Percentiles rank a stretch among this genome's conserved stretches.
These are phyloP conservation scores for Gigaspora rosea DNA, from an alignment of 192 early-diverging fungal genomes.

Conservation along the genomic window DNA sequence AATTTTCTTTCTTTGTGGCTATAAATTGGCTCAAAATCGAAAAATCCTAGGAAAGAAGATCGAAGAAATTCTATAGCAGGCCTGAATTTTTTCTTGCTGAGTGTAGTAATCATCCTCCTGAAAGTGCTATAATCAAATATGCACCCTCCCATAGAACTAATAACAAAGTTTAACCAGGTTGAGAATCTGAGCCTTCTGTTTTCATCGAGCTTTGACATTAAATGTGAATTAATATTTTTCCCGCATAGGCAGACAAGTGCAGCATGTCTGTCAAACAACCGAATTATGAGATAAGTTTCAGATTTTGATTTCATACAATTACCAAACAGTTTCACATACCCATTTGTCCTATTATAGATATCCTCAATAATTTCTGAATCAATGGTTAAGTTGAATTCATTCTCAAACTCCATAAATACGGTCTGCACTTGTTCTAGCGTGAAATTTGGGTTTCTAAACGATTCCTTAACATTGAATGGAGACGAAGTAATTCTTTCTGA, in stretches of 20 bases:
- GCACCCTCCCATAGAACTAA: neutral
- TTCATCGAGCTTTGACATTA: neutral
- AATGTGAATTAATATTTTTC: neutral
- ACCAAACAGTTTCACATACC: constrained; percentile 32
- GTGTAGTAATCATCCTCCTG: constrained; percentile 23
- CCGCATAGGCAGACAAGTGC: constrained; percentile 16
- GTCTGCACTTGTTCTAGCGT: neutral
- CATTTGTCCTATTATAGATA: constrained; percentile 34
- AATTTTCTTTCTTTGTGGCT: too few species aligned
- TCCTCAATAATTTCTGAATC: constrained; percentile 34
- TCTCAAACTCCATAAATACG: constrained; percentile 18
- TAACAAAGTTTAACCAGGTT: constrained; percentile 17
- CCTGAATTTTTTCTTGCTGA: constrained; percentile 12
- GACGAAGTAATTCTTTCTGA: neutral
- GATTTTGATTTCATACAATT: constrained; percentile 16
- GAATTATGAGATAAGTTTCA: constrained; percentile 13
- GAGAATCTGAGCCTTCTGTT: constrained; percentile 4
- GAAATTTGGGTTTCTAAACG: constrained; percentile 26
- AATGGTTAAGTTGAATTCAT: constrained; percentile 9
- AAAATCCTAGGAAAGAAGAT: constrained; percentile 22
- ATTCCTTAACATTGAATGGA: constrained; percentile 24
- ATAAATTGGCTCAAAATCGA: too few species aligned
- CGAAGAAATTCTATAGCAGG: constrained; percentile 30
- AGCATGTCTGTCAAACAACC: constrained; percentile 25
- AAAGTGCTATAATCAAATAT: constrained; percentile 26